Percentiles rank a stretch among this genome's conserved stretches.
These are phyloP conservation scores for Trichosporon ovoides DNA, from an alignment of 1,284 basidiomycete species.

Conservation along the genomic window DNA sequence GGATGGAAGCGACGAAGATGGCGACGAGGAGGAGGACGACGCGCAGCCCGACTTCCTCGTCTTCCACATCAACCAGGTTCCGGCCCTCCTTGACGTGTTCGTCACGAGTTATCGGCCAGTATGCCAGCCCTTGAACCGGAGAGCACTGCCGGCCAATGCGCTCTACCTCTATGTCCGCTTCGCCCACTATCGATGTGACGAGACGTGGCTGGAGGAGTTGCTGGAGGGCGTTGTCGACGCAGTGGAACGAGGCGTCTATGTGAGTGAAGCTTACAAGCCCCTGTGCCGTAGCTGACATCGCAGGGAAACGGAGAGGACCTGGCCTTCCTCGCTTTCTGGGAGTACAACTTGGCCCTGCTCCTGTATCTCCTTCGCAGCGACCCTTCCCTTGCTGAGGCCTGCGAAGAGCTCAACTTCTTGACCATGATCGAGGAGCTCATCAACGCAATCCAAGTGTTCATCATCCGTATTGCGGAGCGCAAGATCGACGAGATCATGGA, in stretches of 20 bases:
- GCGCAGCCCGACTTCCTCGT: slow-evolving; percentile 74
- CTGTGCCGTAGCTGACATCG: neutral
- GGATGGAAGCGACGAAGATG: slow-evolving; percentile 14
- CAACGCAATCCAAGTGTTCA: slow-evolving; percentile 92
- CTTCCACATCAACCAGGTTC: slow-evolving; percentile 74
- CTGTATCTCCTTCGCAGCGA: slow-evolving; percentile 86
- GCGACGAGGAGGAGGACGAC: slow-evolving; percentile 50
- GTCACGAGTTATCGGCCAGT: slow-evolving; percentile 63
- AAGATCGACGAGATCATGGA: slow-evolving; percentile 84
- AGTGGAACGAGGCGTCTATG: slow-evolving; percentile 87
- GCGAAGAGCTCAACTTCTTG: slow-evolving; percentile 68
- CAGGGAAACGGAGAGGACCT: slow-evolving; percentile 79
- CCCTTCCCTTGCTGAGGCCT: slow-evolving; percentile 64
- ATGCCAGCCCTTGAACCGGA: slow-evolving; percentile 53
- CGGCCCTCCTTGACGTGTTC: slow-evolving; percentile 70
- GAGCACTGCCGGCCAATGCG: slow-evolving; percentile 73
- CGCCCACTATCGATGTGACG: slow-evolving; percentile 76
- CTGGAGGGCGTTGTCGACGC: slow-evolving; percentile 82
- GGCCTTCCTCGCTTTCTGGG: slow-evolving; percentile 84
- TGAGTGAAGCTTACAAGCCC: slow-evolving; percentile 54
- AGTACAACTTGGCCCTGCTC: slow-evolving; percentile 84
- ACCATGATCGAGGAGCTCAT: slow-evolving; percentile 62
- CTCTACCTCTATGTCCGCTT: slow-evolving; percentile 81
- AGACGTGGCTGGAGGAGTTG: slow-evolving; percentile 84
- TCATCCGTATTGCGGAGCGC: slow-evolving; percentile 86